Percentiles rank a stretch among this genome's conserved stretches.
Evolutionary conservation across 441 rosid genomes (phyloP).

Genomic region (Gossypium schwendimanii): DNA sequence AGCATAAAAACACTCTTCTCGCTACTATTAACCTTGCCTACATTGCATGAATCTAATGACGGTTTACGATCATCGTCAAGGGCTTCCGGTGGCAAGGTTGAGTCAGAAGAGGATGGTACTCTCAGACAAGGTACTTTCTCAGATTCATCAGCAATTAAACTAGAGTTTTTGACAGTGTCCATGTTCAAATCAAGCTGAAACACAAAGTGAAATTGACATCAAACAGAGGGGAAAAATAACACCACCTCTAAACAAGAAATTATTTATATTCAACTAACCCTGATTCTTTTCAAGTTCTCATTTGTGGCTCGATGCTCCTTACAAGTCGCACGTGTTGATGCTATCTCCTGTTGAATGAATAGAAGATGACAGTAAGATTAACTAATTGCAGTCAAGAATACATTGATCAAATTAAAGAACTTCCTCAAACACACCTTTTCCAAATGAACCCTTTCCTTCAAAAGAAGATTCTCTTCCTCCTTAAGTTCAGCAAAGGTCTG

Average conservation of each 20-base stretch:
- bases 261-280: slow-evolving; percentile 31
- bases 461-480: slow-evolving; percentile 46
- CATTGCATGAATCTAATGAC: slow-evolving; percentile 17
- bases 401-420: not conserved
- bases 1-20: slow-evolving; percentile 24
- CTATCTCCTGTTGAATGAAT: slow-evolving; percentile 42
- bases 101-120: slow-evolving; percentile 18
- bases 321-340: slow-evolving; percentile 31
- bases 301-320: slow-evolving; percentile 39
- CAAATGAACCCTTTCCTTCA: slow-evolving; percentile 52
- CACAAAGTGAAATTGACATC: not conserved
- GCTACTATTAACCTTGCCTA: slow-evolving; percentile 11
- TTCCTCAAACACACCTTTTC: slow-evolving; percentile 29
- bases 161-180: slow-evolving; percentile 14
- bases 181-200: slow-evolving; percentile 42
- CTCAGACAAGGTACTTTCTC: slow-evolving; percentile 12
- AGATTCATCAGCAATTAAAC: slow-evolving; percentile 5
- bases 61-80: slow-evolving; percentile 12
- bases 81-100: not conserved
- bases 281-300: slow-evolving; percentile 51
- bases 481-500: slow-evolving; percentile 79
- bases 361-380: not conserved
- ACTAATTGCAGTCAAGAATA: not conserved
- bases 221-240: not conserved
- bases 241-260: not conserved